A percentile compares a stretch with the other conserved stretches of the same genome.
These are phyloP conservation scores for Bromus sterilis DNA, from an alignment of 176 grass and related monocot genomes.

Conservation along the genomic window DNA sequence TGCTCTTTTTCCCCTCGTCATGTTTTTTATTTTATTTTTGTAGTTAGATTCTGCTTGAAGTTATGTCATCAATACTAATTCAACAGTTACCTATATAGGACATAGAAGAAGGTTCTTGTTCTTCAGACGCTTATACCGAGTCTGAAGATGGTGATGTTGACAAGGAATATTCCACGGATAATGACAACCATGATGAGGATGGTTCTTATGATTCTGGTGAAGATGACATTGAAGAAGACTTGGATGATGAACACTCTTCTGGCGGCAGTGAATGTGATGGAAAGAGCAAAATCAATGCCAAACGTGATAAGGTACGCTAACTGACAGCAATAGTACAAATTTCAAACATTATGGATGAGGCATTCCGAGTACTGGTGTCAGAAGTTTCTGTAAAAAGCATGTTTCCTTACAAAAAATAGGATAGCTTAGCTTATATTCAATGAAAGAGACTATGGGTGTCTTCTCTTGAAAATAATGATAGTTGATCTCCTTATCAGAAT, in stretches of 20 bases:
- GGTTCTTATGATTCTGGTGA: slow-evolving; percentile 58
- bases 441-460: neutral
- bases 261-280: slow-evolving; percentile 45
- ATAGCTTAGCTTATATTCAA: neutral
- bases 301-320: slow-evolving; percentile 57
- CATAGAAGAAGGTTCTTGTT: slow-evolving; percentile 69
- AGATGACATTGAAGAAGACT: slow-evolving; percentile 52
- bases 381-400: neutral
- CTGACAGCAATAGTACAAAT: slow-evolving; percentile 7
- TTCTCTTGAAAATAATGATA: neutral
- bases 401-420: neutral
- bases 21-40: slow-evolving; percentile 7
- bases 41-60: slow-evolving; percentile 18
- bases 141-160: slow-evolving; percentile 71
- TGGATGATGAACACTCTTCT: slow-evolving; percentile 43
- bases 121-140: slow-evolving; percentile 83
- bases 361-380: neutral
- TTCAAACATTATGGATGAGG: slow-evolving; percentile 9
- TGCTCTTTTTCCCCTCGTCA: slow-evolving; percentile 5
- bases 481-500: neutral
- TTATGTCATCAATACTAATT: slow-evolving; percentile 37
- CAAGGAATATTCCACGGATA: slow-evolving; percentile 76
- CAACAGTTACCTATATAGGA: slow-evolving; percentile 36
- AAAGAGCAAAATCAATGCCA: slow-evolving; percentile 24
- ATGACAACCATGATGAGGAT: slow-evolving; percentile 66